Conservation (phyloP, 306 rosid species). For the Mucuna pruriens region DNA sequence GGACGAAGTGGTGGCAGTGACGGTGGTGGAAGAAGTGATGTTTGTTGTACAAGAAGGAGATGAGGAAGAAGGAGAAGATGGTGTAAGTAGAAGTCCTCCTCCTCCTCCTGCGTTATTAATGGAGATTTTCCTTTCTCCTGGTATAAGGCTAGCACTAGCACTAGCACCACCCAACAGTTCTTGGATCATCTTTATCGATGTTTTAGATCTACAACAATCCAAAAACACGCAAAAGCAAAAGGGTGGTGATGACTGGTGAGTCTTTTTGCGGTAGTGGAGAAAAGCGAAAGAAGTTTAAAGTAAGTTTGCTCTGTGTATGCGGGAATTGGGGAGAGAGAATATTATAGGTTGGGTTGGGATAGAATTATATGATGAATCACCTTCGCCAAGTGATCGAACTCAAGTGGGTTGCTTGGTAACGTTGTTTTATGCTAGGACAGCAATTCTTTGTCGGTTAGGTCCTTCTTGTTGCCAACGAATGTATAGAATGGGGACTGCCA, state of each 20-base stretch:
- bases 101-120: slow-evolving; percentile 49
- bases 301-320: slow-evolving; percentile 41
- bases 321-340: slow-evolving; percentile 27
- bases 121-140: slow-evolving; percentile 64
- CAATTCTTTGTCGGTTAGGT: slow-evolving; percentile 46
- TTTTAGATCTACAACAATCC: slow-evolving; percentile 75
- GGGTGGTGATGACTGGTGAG: slow-evolving; percentile 43
- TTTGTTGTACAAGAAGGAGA: slow-evolving; percentile 38
- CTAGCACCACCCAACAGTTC: slow-evolving; percentile 77
- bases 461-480: slow-evolving; percentile 48
- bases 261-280: slow-evolving; percentile 74
- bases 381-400: slow-evolving; percentile 43
- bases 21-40: slow-evolving; percentile 27
- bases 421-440: slow-evolving; percentile 8
- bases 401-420: slow-evolving; percentile 35
- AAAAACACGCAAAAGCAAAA: slow-evolving; percentile 67
- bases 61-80: slow-evolving; percentile 32
- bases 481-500: slow-evolving; percentile 34
- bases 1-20: slow-evolving; percentile 28
- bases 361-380: slow-evolving; percentile 45
- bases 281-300: slow-evolving; percentile 60
- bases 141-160: slow-evolving; percentile 34
- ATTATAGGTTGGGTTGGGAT: background rate
- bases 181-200: slow-evolving; percentile 82
- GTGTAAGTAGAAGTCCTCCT: slow-evolving; percentile 41